Evolutionary conservation across 1,139 yeast genomes (phyloP).

Genomic region (Suhomyces yuchorum): DNA sequence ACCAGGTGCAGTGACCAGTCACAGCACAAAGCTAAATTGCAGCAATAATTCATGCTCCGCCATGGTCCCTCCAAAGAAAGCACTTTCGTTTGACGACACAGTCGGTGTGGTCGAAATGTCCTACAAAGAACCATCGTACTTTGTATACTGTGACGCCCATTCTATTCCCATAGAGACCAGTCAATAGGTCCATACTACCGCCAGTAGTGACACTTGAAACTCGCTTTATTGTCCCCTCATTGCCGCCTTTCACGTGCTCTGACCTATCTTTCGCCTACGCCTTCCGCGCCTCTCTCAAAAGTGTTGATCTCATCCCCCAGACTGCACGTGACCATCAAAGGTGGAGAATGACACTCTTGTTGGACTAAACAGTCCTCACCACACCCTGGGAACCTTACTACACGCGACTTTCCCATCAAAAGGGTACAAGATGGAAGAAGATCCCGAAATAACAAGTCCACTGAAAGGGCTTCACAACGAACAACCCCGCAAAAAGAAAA

Average conservation of each 20-base stretch:
- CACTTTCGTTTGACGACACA: not conserved
- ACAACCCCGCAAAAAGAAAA: conserved; percentile 14
- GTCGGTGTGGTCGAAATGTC: not conserved
- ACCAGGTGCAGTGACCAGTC: too few relatives aligned
- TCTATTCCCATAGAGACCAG: not conserved
- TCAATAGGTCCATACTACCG: too few relatives aligned
- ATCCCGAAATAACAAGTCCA: not conserved
- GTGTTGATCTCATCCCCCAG: not conserved
- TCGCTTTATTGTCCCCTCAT: too few relatives aligned
- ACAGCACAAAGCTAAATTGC: not conserved
- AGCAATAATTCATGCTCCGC: not conserved
- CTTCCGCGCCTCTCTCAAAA: not conserved
- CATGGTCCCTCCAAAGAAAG: not conserved
- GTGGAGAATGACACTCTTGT: not conserved
- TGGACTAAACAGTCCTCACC: not conserved
- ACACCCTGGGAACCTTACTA: not conserved
- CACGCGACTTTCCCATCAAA: not conserved
- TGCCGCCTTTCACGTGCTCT: not conserved
- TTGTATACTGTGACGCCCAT: conserved; percentile 1
- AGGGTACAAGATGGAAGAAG: conserved; percentile 1
- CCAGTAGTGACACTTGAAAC: too few relatives aligned
- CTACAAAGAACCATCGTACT: not conserved
- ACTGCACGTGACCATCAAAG: not conserved
- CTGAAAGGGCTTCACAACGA: not conserved
- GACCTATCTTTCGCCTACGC: not conserved